phyloP scores from a whole-genome alignment of 495 filamentous ascomycete genomes.

The Talaromyces trachyspermus region DNA sequence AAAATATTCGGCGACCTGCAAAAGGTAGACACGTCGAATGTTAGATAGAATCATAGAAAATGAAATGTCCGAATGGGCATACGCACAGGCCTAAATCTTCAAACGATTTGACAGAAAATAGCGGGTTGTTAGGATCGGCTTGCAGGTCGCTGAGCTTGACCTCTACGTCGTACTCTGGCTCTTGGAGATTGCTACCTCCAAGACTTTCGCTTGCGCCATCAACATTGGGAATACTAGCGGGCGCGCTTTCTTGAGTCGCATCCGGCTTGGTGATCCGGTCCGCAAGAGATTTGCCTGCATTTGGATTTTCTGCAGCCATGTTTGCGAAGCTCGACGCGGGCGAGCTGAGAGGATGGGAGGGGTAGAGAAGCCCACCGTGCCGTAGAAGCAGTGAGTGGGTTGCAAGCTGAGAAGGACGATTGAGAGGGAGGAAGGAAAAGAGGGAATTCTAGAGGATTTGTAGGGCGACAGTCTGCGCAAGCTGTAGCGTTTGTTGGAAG shows the following conservation, averaged over 20 bases:
- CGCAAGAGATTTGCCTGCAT: constrained; percentile 43
- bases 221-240: constrained; percentile 25
- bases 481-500: no score
- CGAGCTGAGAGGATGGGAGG: constrained; percentile 1
- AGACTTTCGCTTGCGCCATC: constrained; percentile 45
- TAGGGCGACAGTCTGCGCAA: no score
- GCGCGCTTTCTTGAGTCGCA: constrained; percentile 17
- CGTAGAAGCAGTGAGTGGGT: neutral
- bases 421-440: no score
- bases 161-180: constrained; percentile 73
- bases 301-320: constrained; percentile 28
- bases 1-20: constrained; percentile 44
- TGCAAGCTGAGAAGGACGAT: no score
- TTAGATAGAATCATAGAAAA: neutral
- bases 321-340: neutral
- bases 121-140: constrained; percentile 74
- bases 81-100: constrained; percentile 80
- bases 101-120: constrained; percentile 78
- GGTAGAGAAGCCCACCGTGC: neutral
- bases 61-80: neutral
- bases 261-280: constrained; percentile 53
- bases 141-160: constrained; percentile 89
- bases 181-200: constrained; percentile 53
- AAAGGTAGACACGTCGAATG: neutral
- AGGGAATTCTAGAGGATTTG: no score